Base-by-base conservation (phyloP, 2,329 filamentous ascomycete genomes). In the Aspergillus sp. region DNA sequence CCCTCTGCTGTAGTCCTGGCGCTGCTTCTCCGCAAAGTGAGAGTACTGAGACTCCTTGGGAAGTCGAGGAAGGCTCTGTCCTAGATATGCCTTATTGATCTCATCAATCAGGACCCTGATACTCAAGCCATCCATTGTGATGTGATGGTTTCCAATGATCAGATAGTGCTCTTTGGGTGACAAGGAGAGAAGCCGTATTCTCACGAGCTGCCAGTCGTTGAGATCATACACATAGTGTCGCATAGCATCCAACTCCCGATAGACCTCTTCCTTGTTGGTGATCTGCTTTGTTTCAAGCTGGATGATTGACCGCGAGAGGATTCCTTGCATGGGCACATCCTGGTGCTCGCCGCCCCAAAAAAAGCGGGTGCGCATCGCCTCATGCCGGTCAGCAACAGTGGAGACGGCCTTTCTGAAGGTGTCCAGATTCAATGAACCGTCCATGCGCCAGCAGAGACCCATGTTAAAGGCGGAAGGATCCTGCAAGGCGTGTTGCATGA, bases 41-140 rank as follows among this genome's bases (percentile, higher is more conserved):
- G 12, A 19, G 12, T 35, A 35, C 8, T 35, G 33, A 5, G 33
- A 37, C 7, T 37, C 35, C 10, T n/a, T 10, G 8, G 13, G 19
- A 19, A 27, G 35, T 1, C 19, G 13, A 5, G 35, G 35, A 19
- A 37, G 35, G 8, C 7, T 8, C 12, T 37, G n/a, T 9, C 19
- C 27, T 8, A 27, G 9, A 9, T 37, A 27, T 0, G 57, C 61
- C 27, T 58, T 64, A 7, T 71, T 57, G 2, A 77, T 43, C 34
- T 78, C 73, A 0, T 42, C 6, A 1, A 76, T 27, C 13, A 78
- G 54, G 4, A 74, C 45, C 4, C 68, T 44, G 2, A 65, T 61
- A 33, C 70, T 71, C 27, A 66, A 40, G 2, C 69, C 72, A 44
- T 79, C 76, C 58, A 78, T 64, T 31, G 60, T 48, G 29, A 78